Evolutionary conservation across 192 early-diverging fungal genomes (phyloP).

Genomic region (Coemansia sp.): DNA sequence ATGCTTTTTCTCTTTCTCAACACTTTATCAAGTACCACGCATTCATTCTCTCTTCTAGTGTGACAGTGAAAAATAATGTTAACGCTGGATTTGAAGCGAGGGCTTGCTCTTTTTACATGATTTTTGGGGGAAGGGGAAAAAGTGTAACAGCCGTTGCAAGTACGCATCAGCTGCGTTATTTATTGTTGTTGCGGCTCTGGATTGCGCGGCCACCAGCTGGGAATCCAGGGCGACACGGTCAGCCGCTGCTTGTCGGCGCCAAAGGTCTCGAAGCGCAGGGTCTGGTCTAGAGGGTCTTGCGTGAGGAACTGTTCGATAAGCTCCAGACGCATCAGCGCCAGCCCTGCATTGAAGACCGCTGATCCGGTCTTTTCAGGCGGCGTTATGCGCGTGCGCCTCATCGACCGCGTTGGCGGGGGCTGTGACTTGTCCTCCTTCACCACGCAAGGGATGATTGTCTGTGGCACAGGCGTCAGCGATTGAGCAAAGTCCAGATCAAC

Average conservation of each 20-base stretch:
- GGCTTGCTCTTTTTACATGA: conserved; percentile 14
- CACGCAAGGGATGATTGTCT: conserved; percentile 46
- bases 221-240: conserved; percentile 36
- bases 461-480: conserved; percentile 3
- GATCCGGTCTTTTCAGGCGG: conserved; percentile 69
- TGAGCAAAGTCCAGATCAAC: conserved; percentile 13
- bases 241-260: conserved; percentile 25
- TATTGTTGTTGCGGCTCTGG: neutral
- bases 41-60: conserved; percentile 9
- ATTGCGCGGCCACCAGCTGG: conserved; percentile 45
- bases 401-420: conserved; percentile 4
- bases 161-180: neutral
- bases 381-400: conserved; percentile 34
- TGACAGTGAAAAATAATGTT: conserved; percentile 9
- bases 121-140: conserved; percentile 16
- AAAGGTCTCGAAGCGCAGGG: conserved; percentile 16
- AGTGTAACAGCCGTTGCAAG: neutral
- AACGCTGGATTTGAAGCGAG: neutral
- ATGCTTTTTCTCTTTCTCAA: neutral
- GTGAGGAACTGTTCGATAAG: conserved; percentile 45
- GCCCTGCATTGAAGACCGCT: conserved; percentile 73
- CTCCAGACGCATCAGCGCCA: conserved; percentile 86
- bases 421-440: conserved; percentile 19
- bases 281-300: conserved; percentile 3
- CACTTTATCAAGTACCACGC: conserved; percentile 11